Base-by-base conservation (phyloP, 2,329 filamentous ascomycete species). In the Paradendryphiella salina region DNA sequence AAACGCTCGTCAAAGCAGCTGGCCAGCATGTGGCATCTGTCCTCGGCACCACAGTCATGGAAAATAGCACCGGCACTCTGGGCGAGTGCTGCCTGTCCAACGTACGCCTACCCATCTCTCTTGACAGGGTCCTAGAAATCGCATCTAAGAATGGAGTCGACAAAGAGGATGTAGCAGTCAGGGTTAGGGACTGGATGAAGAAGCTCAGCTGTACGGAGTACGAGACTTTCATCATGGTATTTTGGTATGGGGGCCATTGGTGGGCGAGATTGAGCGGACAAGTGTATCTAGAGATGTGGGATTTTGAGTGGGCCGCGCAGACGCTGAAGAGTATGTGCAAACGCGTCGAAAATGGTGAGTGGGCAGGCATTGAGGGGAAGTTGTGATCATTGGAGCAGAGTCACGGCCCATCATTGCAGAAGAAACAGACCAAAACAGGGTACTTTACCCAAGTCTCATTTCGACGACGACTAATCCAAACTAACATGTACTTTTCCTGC, bases 241-340 rank as follows among this genome's bases (percentile, higher is more conserved):
- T 84, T 50, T 72, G 80, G 7, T 84, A 91, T 59, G 79, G 74
- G 0, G 81, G 80, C 0, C 78, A 79, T 45, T 82, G 86, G 69
- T 96, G 88, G 88, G 78, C 81, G 0, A 77, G 93, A 40, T 65
- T 96, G 39, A 91, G 88, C 67, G 89, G 83, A 11, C 91, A 96
- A 77, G 81, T 94, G 0, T 97, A 94, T 69, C 74, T 96, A n/a
- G 89, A 90, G 20, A 69, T 86, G 57, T 79, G 79, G 10, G 91
- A 96, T 71, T 96, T 94, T 66, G 82, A 87, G 67, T 89, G 83
- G 82, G 80, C 81, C 3, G 89, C 80, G 0, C 67, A 77, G 42
- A 75, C 81, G 7, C 70, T 94, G 63, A 81, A 82, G 66, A 74
- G 77, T 28, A 60, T 88, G 4, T 85, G 81, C 63, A 76, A 76